Evolutionary conservation across 805 yeast genomes (phyloP).

Genomic region (Saccharomycopsis sp.): DNA sequence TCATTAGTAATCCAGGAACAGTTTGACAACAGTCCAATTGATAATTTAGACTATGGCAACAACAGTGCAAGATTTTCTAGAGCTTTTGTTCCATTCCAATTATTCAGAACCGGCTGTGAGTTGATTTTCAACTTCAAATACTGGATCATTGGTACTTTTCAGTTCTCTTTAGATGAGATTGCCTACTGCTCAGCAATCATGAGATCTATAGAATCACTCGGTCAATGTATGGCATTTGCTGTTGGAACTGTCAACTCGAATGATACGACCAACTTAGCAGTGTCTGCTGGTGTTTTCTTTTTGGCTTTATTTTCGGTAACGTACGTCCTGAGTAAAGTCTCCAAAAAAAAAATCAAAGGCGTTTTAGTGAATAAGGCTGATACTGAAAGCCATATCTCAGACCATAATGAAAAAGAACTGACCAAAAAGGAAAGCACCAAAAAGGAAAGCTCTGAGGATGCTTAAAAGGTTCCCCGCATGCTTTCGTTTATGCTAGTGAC

Average conservation of each 20-base stretch:
- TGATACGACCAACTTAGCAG: constrained; percentile 26
- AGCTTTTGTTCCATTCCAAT: constrained; percentile 24
- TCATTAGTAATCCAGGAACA: constrained; percentile 20
- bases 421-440: not conserved
- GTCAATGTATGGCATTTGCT: constrained; percentile 21
- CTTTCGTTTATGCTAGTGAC: too few relatives aligned
- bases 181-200: constrained; percentile 24
- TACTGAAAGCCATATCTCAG: not conserved
- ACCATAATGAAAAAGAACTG: not conserved
- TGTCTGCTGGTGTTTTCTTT: constrained; percentile 26
- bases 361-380: not conserved
- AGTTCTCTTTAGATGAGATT: constrained; percentile 22
- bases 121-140: constrained; percentile 25
- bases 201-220: constrained; percentile 25
- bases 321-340: constrained; percentile 4
- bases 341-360: not conserved
- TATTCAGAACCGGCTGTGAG: constrained; percentile 25
- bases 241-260: constrained; percentile 24
- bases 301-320: constrained; percentile 14
- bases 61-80: constrained; percentile 18
- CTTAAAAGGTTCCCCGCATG: too few relatives aligned
- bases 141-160: constrained; percentile 26
- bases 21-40: constrained; percentile 15
- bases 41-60: constrained; percentile 24
- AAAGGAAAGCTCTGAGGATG: too few relatives aligned